Evolutionary conservation across 129 eudicot genomes (phyloP), one percentile per base, ranked within the genome.

Genomic region (Helichrysum umbraculigerum): DNA sequence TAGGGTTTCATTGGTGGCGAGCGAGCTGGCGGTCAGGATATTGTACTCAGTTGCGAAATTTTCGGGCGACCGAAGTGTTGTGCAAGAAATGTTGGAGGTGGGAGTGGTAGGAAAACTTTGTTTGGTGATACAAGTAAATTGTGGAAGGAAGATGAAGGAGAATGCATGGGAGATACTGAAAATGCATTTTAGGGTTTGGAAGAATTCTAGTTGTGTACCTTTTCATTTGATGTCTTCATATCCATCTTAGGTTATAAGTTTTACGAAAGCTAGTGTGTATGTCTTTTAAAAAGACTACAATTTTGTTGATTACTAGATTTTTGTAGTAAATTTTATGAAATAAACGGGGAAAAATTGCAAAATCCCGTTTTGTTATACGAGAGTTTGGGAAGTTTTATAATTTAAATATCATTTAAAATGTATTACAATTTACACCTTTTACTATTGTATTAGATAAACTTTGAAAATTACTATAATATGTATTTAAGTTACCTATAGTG

Each of bases 101-200:
- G 92, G 96, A 22, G 86, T 87, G 75, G 96, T 83, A 64, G 79
- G 81, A 37, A 90, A 90, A 51, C 62, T 90, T 41, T 74, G 78
- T 14, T 63, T 90, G 83, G 87, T 85, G 67, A 44, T 87, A 16
- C 96, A 90, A 68, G 83, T 85, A 3, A 86, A 85, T 58, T 83
- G 96, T 76, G 92, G 89, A 10, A 66, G 32, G 15, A 90, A 83
- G 81, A 83, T 81, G 44, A 90, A 87, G 77, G 96, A 87, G 65
- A 81, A 75, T 47, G 90, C 90, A 22, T 76, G 66, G 52, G 96
- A 90, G 70, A 87, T 85, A 4, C 73, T 87, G 59, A 90, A 79
- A 66, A 62, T 85, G 82, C 88, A 87, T 77, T 58, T 84, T 39
- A 83, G 79, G 76, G 87, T 77, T 35, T 90, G 96, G 96, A 90